Percentiles rank a stretch among this genome's conserved stretches.
Evolutionary conservation across 1,284 basidiomycete species (phyloP).

Genomic region (Cutaneotrichosporon cyanovorans): DNA sequence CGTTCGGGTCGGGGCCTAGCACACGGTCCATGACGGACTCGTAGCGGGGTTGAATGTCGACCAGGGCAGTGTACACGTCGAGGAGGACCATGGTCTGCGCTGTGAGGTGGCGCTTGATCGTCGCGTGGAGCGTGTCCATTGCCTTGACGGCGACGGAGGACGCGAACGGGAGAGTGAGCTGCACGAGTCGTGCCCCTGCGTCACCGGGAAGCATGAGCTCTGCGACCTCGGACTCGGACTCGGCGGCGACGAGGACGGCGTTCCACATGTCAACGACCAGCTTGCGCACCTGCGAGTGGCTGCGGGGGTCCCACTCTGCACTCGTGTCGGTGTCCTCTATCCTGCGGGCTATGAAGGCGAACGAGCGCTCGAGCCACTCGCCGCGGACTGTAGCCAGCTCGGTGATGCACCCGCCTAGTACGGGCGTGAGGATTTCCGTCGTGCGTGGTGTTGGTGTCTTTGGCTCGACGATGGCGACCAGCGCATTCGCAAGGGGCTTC

Average conservation of each 20-base stretch:
- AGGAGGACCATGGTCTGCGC: slow-evolving; percentile 38
- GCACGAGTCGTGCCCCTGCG: slow-evolving; percentile 27
- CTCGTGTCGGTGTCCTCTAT: slow-evolving; percentile 35
- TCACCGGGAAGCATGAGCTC: slow-evolving; percentile 31
- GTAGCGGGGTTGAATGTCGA: slow-evolving; percentile 23
- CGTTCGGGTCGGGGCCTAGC: slow-evolving; percentile 16
- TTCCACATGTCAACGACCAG: slow-evolving; percentile 30
- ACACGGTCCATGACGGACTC: slow-evolving; percentile 22
- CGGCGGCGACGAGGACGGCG: slow-evolving; percentile 27
- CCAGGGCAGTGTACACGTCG: slow-evolving; percentile 37
- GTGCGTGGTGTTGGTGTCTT: slow-evolving; percentile 26
- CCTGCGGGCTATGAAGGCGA: slow-evolving; percentile 17
- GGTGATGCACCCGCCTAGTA: slow-evolving; percentile 23
- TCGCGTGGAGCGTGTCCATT: slow-evolving; percentile 26
- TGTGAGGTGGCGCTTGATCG: slow-evolving; percentile 35
- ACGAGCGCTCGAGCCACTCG: slow-evolving; percentile 29
- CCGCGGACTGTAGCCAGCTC: slow-evolving; percentile 26
- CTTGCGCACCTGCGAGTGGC: slow-evolving; percentile 34
- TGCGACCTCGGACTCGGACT: slow-evolving; percentile 41
- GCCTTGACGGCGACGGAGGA: slow-evolving; percentile 19
- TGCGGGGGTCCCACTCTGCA: slow-evolving; percentile 27
- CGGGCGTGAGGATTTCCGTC: slow-evolving; percentile 18
- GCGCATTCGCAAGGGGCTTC: slow-evolving; percentile 18
- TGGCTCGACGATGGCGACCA: slow-evolving; percentile 19
- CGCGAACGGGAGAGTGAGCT: slow-evolving; percentile 23